These are phyloP conservation scores for Talaromyces verruculosus DNA, from an alignment of 2,329 filamentous ascomycete genomes.

Conservation along the genomic window DNA sequence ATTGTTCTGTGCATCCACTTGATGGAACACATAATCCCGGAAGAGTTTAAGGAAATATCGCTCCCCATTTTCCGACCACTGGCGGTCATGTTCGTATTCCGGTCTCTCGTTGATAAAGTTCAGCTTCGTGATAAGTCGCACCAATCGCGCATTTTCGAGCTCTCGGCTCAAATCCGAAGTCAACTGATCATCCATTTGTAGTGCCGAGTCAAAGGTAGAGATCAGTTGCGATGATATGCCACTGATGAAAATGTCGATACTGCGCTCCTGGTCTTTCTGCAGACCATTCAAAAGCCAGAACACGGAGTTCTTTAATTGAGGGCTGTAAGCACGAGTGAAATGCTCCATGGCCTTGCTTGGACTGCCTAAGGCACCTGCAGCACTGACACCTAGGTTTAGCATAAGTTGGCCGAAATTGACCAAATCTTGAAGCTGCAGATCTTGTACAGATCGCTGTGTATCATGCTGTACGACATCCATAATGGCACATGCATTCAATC, in stretches of 20 bases:
- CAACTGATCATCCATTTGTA: constrained; percentile 77
- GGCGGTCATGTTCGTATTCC: constrained; percentile 72
- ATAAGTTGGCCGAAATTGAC: constrained; percentile 80
- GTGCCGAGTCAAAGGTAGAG: constrained; percentile 70
- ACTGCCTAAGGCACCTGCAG: constrained; percentile 59
- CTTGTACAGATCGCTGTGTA: constrained; percentile 62
- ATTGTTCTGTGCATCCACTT: constrained; percentile 80
- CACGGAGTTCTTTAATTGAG: constrained; percentile 74
- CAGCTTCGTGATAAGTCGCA: constrained; percentile 78
- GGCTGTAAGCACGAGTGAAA: constrained; percentile 72
- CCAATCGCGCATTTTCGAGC: constrained; percentile 83
- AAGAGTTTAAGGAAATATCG: constrained; percentile 92
- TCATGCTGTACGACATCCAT: constrained; percentile 88
- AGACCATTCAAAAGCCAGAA: constrained; percentile 75
- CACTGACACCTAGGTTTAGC: constrained; percentile 75
- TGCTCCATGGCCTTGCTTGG: constrained; percentile 71
- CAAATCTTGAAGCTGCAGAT: constrained; percentile 86
- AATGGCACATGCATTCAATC: constrained; percentile 83
- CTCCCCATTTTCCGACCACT: constrained; percentile 91
- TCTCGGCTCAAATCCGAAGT: constrained; percentile 72
- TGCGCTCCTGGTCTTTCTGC: constrained; percentile 62
- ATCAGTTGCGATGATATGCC: constrained; percentile 77
- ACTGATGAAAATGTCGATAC: constrained; percentile 73
- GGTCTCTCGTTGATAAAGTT: constrained; percentile 86
- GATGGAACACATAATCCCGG: constrained; percentile 95